Base-by-base conservation (phyloP, 2,329 filamentous ascomycete genomes). In the Zymoseptoria ardabiliae region DNA sequence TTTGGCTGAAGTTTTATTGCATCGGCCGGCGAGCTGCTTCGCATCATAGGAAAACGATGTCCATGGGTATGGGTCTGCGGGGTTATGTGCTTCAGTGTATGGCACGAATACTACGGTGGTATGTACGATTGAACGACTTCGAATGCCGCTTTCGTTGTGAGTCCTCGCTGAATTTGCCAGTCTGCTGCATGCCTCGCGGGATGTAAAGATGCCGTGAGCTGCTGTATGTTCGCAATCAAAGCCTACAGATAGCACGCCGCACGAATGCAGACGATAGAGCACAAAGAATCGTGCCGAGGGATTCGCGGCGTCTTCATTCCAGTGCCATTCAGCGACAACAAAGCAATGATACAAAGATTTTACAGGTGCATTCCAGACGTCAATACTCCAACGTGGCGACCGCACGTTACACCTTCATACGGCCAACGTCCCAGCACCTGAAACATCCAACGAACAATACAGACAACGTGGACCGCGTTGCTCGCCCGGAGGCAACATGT, bases 401-500 rank as follows among this genome's bases (percentile, higher is more conserved):
- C 35, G 25, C 35, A 17, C 17, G 45, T 20, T 45, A 41, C 53
- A 55, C 35, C 54, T 48, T 48, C 22, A 21, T 19, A 13, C 28
- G 30, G 19, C 53, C 23, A 22, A 55, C 30, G 25, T 55, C 35
- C 67, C 75, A 13, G 68, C 35, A 45, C 2, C 35, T 45, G 13
- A n/a, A 45, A 28, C 25, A 28, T 25, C 25, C 25, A 8, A 17
- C 13, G 35, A 45, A 45, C 35, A 45, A 13, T 45, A 13, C 13
- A n/a, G 35, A n/a, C 35, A n/a, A 45, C 35, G 5, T n/a, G 35
- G 13, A 45, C 4, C 35, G n/a, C 35, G 35, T 17, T 13, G 10
- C 17, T 45, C 35, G 35, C 2, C 17, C 13, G 25, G 35, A 68
- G 58, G 83, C 81, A 63, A 55, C 54, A 57, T 67, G 75, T 59